These are phyloP conservation scores for Phaeophleospora eucalypticola DNA, from an alignment of 2,329 filamentous ascomycete species.

Conservation along the genomic window DNA sequence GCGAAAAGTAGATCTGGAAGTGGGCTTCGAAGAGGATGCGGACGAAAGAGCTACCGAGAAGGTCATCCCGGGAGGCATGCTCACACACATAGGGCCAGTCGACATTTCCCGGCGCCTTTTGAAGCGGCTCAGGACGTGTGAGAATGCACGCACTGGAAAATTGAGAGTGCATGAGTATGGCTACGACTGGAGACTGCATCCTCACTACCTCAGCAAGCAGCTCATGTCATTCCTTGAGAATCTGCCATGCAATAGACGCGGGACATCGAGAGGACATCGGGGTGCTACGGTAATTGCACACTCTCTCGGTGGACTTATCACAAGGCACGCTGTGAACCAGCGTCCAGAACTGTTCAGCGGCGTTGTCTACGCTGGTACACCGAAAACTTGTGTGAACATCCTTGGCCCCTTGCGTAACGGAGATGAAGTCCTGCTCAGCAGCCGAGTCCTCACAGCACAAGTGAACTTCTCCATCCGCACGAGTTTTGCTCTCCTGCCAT, in stretches of 20 bases:
- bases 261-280: slow-evolving; percentile 48
- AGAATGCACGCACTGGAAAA: slow-evolving; percentile 67
- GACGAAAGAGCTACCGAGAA: slow-evolving; percentile 77
- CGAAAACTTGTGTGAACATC: slow-evolving; percentile 85
- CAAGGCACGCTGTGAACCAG: slow-evolving; percentile 80
- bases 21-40: slow-evolving; percentile 72
- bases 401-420: slow-evolving; percentile 84
- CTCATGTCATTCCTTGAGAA: slow-evolving; percentile 69
- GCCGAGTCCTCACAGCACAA: slow-evolving; percentile 82
- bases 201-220: slow-evolving; percentile 66
- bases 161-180: slow-evolving; percentile 84
- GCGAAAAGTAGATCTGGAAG: slow-evolving; percentile 84
- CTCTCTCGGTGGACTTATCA: slow-evolving; percentile 81
- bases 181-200: slow-evolving; percentile 91
- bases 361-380: slow-evolving; percentile 79
- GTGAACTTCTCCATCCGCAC: slow-evolving; percentile 91
- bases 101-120: slow-evolving; percentile 82
- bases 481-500: slow-evolving; percentile 77
- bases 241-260: slow-evolving; percentile 68
- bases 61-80: slow-evolving; percentile 82
- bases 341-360: slow-evolving; percentile 80
- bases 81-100: slow-evolving; percentile 86
- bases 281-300: slow-evolving; percentile 83
- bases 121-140: slow-evolving; percentile 68
- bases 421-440: slow-evolving; percentile 86